Conservation (phyloP, 805 yeast species). For the Tetrapisispora iriomotensis region DNA sequence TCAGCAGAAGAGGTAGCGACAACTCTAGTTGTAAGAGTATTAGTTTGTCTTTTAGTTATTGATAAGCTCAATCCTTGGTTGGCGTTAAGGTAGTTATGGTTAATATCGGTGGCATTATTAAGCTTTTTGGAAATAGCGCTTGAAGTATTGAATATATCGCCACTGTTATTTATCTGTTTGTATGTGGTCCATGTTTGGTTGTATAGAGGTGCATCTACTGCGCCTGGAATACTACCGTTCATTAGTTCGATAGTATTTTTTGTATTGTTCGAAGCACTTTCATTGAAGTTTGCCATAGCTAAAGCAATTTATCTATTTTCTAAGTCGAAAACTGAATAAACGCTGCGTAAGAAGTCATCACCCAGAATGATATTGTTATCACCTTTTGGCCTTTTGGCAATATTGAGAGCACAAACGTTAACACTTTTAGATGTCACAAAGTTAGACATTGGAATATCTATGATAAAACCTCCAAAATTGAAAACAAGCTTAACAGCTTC, state of each 20-base stretch:
- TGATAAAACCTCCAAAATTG: constrained; percentile 48
- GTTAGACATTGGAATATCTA: constrained; percentile 39
- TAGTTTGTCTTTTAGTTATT: no score
- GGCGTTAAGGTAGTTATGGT: no score
- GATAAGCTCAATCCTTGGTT: no score
- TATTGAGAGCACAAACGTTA: constrained; percentile 36
- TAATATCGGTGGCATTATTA: no score
- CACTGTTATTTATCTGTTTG: constrained; percentile 1
- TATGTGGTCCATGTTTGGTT: not conserved
- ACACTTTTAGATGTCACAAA: constrained; percentile 17
- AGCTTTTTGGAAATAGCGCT: no score
- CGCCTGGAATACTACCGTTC: constrained; percentile 1
- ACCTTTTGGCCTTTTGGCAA: constrained; percentile 26
- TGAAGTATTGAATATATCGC: no score
- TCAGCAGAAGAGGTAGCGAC: no score
- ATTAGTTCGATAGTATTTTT: not conserved
- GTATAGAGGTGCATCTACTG: not conserved
- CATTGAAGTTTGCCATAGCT: constrained; percentile 37
- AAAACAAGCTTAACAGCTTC: constrained; percentile 34
- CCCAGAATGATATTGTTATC: constrained; percentile 35
- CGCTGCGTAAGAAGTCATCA: constrained; percentile 46
- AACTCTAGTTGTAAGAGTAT: no score
- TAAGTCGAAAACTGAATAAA: constrained; percentile 56
- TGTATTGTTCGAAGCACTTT: not conserved
- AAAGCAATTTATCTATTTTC: constrained; percentile 48